Evolutionary conservation across 331 rosid genomes (phyloP).

Genomic region (Prunus yedoensis): DNA sequence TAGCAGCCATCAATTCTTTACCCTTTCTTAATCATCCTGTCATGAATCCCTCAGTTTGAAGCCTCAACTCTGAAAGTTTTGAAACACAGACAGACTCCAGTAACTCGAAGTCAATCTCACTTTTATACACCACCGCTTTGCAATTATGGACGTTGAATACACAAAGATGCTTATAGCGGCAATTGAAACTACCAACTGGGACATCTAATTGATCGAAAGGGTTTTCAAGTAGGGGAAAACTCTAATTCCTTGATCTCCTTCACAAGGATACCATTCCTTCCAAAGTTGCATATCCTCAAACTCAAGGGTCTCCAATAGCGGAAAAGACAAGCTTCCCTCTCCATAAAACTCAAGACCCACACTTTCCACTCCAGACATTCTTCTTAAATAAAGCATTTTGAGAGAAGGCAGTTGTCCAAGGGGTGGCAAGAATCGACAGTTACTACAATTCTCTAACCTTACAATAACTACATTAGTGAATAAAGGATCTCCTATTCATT

Average conservation of each 20-base stretch:
- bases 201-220: constrained; percentile 15
- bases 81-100: constrained; percentile 4
- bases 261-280: constrained; percentile 13
- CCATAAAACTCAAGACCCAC: constrained; percentile 12
- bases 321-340: constrained; percentile 6
- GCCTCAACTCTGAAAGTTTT: background rate
- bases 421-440: constrained; percentile 16
- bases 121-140: constrained; percentile 4
- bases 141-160: constrained; percentile 6
- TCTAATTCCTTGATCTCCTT: background rate
- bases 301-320: constrained; percentile 1
- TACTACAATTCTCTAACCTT: background rate
- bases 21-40: background rate
- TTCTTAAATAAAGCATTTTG: background rate
- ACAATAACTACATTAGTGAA: background rate
- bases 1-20: background rate
- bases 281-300: constrained; percentile 21
- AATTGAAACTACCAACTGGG: constrained; percentile 14
- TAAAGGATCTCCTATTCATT: background rate
- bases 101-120: constrained; percentile 12
- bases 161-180: constrained; percentile 8
- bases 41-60: background rate
- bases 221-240: constrained; percentile 13
- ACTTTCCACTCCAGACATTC: background rate
- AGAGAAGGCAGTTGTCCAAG: background rate